phyloP scores from a whole-genome alignment of 1,139 yeast genomes.

The Candida tropicalis region DNA sequence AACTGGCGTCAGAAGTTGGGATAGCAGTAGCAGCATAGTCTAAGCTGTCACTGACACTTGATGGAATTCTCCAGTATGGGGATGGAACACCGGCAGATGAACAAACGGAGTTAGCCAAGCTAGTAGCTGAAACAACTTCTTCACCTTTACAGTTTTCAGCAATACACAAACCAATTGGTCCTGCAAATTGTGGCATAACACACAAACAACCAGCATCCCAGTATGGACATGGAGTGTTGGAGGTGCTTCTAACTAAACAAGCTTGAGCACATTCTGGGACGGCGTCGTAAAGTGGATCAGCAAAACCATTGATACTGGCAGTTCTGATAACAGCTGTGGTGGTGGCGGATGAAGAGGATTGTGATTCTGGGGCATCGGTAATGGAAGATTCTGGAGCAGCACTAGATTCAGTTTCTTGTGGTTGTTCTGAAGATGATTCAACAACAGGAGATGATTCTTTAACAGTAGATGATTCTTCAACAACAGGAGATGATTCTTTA shows the following conservation, averaged over 20 bases:
- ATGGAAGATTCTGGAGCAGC: slow-evolving; percentile 4
- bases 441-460: slow-evolving; percentile 6
- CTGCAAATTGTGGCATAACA: slow-evolving; percentile 35
- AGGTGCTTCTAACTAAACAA: slow-evolving; percentile 22
- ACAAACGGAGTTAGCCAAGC: slow-evolving; percentile 44
- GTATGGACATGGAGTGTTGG: slow-evolving; percentile 35
- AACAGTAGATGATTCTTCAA: slow-evolving; percentile 9
- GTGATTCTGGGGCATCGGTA: not conserved
- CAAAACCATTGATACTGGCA: slow-evolving; percentile 39
- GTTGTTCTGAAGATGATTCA: slow-evolving; percentile 1
- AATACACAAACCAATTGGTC: slow-evolving; percentile 32
- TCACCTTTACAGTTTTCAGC: slow-evolving; percentile 33
- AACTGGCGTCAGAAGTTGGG: not conserved
- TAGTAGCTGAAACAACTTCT: slow-evolving; percentile 40
- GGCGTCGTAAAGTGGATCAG: slow-evolving; percentile 31
- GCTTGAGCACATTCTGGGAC: slow-evolving; percentile 27
- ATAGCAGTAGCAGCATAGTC: slow-evolving; percentile 30
- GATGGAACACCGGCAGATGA: slow-evolving; percentile 44
- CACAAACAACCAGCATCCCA: slow-evolving; percentile 44
- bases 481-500: slow-evolving; percentile 5
- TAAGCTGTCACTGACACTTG: slow-evolving; percentile 34
- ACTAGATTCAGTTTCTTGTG: not conserved
- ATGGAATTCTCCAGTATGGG: slow-evolving; percentile 40
- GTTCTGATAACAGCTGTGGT: slow-evolving; percentile 38
- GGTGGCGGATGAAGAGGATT: slow-evolving; percentile 18